Conservation (phyloP, 2,329 filamentous ascomycete genomes). For the Arthroderma uncinatum region DNA sequence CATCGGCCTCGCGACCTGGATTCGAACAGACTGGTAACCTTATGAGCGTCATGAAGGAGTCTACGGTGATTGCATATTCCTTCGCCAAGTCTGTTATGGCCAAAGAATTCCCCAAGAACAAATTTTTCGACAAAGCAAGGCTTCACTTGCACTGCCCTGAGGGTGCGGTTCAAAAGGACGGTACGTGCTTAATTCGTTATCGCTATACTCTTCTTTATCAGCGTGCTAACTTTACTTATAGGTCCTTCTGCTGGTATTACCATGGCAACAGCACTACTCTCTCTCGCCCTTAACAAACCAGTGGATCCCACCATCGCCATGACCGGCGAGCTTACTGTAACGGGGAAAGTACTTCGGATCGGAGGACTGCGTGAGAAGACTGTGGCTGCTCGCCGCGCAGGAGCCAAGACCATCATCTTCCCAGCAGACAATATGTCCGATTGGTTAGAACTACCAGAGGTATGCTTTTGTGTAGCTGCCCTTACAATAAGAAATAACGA, state of each 20-base stretch:
- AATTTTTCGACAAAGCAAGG: constrained; percentile 91
- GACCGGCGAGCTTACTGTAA: constrained; percentile 95
- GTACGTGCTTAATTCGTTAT: constrained; percentile 23
- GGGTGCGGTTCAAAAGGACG: constrained; percentile 91
- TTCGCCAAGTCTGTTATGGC: constrained; percentile 87
- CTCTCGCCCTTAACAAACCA: constrained; percentile 65
- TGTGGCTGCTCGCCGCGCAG: constrained; percentile 81
- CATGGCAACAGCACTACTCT: constrained; percentile 89
- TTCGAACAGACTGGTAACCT: constrained; percentile 91
- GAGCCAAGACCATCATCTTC: constrained; percentile 89
- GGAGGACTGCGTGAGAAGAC: constrained; percentile 94
- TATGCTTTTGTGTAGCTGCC: constrained; percentile 41
- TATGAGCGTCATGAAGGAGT: constrained; percentile 97
- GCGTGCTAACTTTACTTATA: constrained; percentile 17
- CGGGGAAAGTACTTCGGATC: constrained; percentile 90
- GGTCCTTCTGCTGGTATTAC: constrained; percentile 85
- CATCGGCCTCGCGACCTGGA: constrained; percentile 60
- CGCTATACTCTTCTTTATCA: background rate
- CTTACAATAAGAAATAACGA: background rate
- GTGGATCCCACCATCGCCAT: constrained; percentile 85
- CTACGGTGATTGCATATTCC: constrained; percentile 85
- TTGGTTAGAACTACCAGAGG: constrained; percentile 93
- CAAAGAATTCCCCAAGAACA: constrained; percentile 73
- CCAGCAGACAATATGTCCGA: constrained; percentile 91
- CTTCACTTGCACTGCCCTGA: constrained; percentile 95